Evolutionary conservation across 83 land plant genomes (phyloP), one percentile per base, ranked within the genome.

Genomic region (Diphasiastrum complanatum): DNA sequence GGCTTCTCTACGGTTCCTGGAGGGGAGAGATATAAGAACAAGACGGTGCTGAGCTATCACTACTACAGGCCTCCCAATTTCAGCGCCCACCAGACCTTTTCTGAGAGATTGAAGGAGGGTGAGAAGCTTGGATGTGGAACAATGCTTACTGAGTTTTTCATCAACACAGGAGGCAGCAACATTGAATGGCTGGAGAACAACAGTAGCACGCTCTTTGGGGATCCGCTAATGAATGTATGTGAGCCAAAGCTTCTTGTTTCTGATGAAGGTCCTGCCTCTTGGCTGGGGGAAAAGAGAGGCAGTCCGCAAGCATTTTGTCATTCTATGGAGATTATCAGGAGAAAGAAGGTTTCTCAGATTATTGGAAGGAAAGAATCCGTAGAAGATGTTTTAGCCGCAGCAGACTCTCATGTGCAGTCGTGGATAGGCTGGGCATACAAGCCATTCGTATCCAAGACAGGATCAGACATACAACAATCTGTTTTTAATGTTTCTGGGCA

Each of bases 341-440:
- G n/a, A n/a, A n/a, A n/a, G n/a, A n/a, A n/a, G n/a, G n/a, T n/a
- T n/a, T n/a, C n/a, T n/a, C n/a, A n/a, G 12, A 8, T 8, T 8
- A 40, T 40, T 8, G 43, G 16, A 16, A 40, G 16, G 43, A 40
- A 16, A 16, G 64, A 41, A 3, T 38, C 12, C 36, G 66, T 49
- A 54, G 57, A 63, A 4, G 66, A 33, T 10, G 66, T 63, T 38
- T 35, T 63, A 20, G 54, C 33, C 26, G 66, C 24, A 19, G 66
- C 66, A 47, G 66, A 63, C 12, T 33, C 31, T n/a, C 66, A 63
- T 47, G 45, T 19, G 8, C 66, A 63, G 34, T 63, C 66, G 34
- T 63, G 66, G 66, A 63, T 63, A 18, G 66, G 57, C 2, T 63
- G 66, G 66, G 66, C 32, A 22, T 63, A 63, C 66, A 63, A 63